Percentiles rank a stretch among this genome's conserved stretches.
These are phyloP conservation scores for Cerioporus squamosus DNA, from an alignment of 1,284 basidiomycete genomes.

Conservation along the genomic window DNA sequence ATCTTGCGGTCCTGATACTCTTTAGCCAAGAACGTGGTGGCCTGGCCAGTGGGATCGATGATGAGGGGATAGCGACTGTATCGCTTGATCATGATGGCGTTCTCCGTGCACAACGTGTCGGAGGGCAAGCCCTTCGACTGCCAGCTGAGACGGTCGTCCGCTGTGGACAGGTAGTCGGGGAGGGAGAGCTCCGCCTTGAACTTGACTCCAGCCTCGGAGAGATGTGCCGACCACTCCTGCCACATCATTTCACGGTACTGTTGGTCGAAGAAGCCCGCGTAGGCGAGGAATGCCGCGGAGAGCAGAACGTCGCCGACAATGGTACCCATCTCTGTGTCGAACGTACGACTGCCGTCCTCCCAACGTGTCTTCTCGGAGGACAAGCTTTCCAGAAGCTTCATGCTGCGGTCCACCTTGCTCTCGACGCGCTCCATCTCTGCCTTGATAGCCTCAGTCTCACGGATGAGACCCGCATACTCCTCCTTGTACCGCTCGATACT, in stretches of 20 bases:
- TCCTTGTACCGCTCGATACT: constrained; percentile 97
- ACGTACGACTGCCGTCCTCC: constrained; percentile 95
- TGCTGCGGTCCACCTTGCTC: constrained; percentile 95
- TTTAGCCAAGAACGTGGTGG: constrained; percentile 92
- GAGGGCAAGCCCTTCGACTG: constrained; percentile 94
- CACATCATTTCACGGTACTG: constrained; percentile 98
- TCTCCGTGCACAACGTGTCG: constrained; percentile 96
- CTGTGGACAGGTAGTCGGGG: constrained; percentile 95
- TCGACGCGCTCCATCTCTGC: constrained; percentile 98
- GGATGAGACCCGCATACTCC: constrained; percentile 97
- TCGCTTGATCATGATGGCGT: constrained; percentile 98
- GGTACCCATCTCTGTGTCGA: constrained; percentile 98
- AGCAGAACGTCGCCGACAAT: constrained; percentile 97
- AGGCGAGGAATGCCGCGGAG: constrained; percentile 96
- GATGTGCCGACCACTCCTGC: constrained; percentile 92
- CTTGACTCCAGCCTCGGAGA: constrained; percentile 89
- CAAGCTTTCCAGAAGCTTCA: constrained; percentile 93
- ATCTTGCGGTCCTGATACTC: constrained; percentile 98
- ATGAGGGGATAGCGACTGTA: constrained; percentile 99
- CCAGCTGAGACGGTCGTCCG: constrained; percentile 96
- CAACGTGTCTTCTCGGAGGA: constrained; percentile 95
- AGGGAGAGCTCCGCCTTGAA: constrained; percentile 94
- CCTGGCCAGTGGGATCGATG: constrained; percentile 99
- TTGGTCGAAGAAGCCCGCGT: constrained; percentile 99
- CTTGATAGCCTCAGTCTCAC: constrained; percentile 97